Conservation (phyloP, 2,329 filamentous ascomycete genomes). For the Colletotrichum graminicola region DNA sequence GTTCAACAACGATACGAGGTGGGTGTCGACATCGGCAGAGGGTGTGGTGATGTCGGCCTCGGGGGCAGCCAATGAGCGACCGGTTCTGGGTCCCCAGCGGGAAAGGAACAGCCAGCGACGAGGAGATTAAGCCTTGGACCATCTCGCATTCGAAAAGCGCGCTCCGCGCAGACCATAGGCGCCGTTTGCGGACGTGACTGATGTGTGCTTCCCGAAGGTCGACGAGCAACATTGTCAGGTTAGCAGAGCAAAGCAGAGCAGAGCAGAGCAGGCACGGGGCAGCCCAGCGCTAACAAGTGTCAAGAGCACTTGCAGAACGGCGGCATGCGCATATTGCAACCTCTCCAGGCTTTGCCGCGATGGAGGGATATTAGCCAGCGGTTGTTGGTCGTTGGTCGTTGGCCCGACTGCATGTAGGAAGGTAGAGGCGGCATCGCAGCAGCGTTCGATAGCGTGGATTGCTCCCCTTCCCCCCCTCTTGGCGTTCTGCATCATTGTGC, state of each 20-base stretch:
- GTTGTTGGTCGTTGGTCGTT: background rate
- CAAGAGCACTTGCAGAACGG: conserved; percentile 35
- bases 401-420: background rate
- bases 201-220: background rate
- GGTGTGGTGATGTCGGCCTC: conserved; percentile 34
- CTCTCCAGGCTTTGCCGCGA: conserved; percentile 9
- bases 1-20: conserved; percentile 8
- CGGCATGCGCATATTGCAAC: conserved; percentile 18
- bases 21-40: conserved; percentile 20
- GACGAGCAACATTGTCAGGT: background rate
- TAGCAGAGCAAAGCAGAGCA: background rate
- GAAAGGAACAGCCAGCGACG: background rate
- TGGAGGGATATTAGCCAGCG: background rate
- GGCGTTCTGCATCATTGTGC: background rate
- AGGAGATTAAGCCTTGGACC: background rate
- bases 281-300: conserved; percentile 11
- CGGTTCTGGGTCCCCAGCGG: background rate
- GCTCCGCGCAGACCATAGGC: conserved; percentile 10
- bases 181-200: conserved; percentile 23
- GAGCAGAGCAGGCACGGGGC: conserved; percentile 4
- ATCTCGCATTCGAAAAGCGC: background rate
- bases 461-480: background rate
- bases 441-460: conserved; percentile 23
- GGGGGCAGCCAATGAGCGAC: conserved; percentile 18
- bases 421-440: conserved; percentile 15